A percentile compares a stretch with the other conserved stretches of the same genome.
Evolutionary conservation across 2,329 filamentous ascomycete species (phyloP).

Genomic region (Exserohilum turcica): DNA sequence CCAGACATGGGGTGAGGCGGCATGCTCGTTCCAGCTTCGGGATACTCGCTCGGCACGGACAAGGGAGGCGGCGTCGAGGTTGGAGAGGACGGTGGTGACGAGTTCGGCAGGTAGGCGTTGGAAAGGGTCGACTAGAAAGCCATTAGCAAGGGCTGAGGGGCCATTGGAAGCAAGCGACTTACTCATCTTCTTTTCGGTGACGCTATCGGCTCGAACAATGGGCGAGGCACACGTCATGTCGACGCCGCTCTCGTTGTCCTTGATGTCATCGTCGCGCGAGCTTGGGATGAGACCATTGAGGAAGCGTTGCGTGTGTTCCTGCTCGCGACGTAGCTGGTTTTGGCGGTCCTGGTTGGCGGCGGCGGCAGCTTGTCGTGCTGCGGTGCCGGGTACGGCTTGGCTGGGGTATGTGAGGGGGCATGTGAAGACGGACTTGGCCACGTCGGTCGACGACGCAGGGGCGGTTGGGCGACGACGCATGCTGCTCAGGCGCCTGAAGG

Average conservation of each 20-base stretch:
- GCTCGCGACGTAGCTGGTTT: constrained; percentile 35
- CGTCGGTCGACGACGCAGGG: constrained; percentile 34
- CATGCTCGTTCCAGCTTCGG: constrained; percentile 61
- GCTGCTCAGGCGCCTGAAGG: constrained; percentile 38
- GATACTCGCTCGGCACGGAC: constrained; percentile 62
- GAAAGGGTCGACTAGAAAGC: constrained; percentile 56
- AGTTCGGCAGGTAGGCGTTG: constrained; percentile 63
- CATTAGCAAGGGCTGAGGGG: constrained; percentile 11
- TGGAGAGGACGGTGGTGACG: constrained; percentile 62
- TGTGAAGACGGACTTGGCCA: constrained; percentile 16
- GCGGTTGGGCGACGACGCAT: constrained; percentile 40
- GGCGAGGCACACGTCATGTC: constrained; percentile 46
- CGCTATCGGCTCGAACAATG: constrained; percentile 40
- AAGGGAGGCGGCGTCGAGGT: constrained; percentile 63
- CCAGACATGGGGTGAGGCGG: constrained; percentile 65
- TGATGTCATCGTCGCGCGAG: constrained; percentile 34
- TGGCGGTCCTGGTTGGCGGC: constrained; percentile 43
- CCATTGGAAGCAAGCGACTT: constrained; percentile 15
- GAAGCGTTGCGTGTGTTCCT: constrained; percentile 42
- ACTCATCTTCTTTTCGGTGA: constrained; percentile 44
- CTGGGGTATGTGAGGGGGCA: constrained; percentile 27
- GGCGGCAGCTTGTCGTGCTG: constrained; percentile 44
- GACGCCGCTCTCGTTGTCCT: constrained; percentile 46
- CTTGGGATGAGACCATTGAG: constrained; percentile 31
- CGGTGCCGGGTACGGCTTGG: constrained; percentile 29